A percentile compares a stretch with the other conserved stretches of the same genome.
Conservation (phyloP, 768 basidiomycete species). For the Tulasnella sp. region DNA sequence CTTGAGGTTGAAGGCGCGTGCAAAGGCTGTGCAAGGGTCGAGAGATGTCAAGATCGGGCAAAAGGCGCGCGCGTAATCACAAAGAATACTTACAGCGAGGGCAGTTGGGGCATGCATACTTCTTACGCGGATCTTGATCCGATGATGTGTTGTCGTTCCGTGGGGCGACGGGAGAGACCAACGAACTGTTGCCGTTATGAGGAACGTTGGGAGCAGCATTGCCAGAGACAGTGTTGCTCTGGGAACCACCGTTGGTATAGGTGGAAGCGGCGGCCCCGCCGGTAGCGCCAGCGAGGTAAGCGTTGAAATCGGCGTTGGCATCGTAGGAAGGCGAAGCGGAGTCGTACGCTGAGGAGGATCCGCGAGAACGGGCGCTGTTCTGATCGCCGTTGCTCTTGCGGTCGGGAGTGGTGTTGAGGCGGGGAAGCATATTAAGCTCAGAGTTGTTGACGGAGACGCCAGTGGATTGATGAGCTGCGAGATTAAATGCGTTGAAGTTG, state of each 20-base stretch:
- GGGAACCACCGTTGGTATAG: no score
- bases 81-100: conserved; percentile 44
- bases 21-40: conserved; percentile 50
- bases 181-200: background rate
- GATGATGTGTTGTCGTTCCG: background rate
- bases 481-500: conserved; percentile 54
- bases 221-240: background rate
- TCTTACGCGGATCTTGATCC: conserved; percentile 50
- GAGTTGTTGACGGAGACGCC: conserved; percentile 41
- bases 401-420: conserved; percentile 45
- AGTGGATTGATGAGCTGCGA: conserved; percentile 32
- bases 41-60: conserved; percentile 13
- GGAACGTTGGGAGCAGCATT: background rate
- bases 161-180: background rate
- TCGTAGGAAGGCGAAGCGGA: conserved; percentile 11
- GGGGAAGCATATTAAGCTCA: conserved; percentile 38
- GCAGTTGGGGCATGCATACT: conserved; percentile 65
- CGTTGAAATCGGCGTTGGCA: conserved; percentile 33
- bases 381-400: conserved; percentile 40
- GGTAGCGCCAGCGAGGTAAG: conserved; percentile 27
- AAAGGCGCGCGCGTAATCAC: background rate
- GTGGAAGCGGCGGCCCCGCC: no score
- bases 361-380: conserved; percentile 19
- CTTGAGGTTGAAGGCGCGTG: conserved; percentile 88
- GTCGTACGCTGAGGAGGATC: conserved; percentile 2